Evolutionary conservation across 768 basidiomycete genomes (phyloP).

Genomic region (Hydnomerulius pinastri): DNA sequence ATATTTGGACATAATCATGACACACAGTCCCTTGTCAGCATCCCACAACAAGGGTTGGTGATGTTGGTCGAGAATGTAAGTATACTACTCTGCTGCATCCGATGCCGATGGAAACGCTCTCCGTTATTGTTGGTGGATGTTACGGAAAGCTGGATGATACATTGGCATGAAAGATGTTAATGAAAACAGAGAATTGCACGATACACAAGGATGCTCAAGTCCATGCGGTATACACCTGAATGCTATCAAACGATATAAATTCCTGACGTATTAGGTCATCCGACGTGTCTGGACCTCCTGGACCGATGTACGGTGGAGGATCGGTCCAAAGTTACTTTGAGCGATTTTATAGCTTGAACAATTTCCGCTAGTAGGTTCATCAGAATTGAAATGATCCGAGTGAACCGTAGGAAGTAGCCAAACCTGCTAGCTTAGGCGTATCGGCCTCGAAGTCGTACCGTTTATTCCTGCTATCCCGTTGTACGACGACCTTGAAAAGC

Average conservation of each 20-base stretch:
- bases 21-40: too few species aligned
- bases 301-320: constrained; percentile 63
- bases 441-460: constrained; percentile 98
- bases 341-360: constrained; percentile 66
- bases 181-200: too few species aligned
- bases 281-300: constrained; percentile 62
- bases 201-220: background rate
- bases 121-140: too few species aligned
- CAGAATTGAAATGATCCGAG: constrained; percentile 1
- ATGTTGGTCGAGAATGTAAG: too few species aligned
- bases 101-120: too few species aligned
- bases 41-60: too few species aligned
- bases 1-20: too few species aligned
- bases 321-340: constrained; percentile 66
- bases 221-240: background rate
- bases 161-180: too few species aligned
- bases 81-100: too few species aligned
- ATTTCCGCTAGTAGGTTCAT: constrained; percentile 58
- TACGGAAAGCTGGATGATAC: too few species aligned
- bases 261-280: constrained; percentile 24
- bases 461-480: constrained; percentile 74
- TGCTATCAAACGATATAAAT: too few species aligned
- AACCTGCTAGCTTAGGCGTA: constrained; percentile 75
- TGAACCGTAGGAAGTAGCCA: constrained; percentile 22
- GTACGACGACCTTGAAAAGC: constrained; percentile 88